A percentile compares a stretch with the other conserved stretches of the same genome.
Evolutionary conservation across 1,139 yeast species (phyloP).

Genomic region (Protomyces gravidus): DNA sequence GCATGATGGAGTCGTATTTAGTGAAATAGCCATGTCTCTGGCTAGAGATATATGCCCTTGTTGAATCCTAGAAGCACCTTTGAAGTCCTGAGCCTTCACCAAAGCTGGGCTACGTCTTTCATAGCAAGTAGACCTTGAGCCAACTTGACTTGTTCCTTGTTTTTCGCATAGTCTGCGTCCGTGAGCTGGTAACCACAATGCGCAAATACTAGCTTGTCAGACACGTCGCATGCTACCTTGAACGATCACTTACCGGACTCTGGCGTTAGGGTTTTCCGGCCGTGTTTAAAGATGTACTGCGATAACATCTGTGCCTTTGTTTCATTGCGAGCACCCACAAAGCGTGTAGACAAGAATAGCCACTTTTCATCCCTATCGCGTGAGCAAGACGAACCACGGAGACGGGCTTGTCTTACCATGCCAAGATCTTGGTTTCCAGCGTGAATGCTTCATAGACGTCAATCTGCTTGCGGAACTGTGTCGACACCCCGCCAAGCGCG

Average conservation of each 20-base stretch:
- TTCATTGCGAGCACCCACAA: constrained; percentile 48
- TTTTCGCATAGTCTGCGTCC: constrained; percentile 1
- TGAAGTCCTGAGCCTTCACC: background rate
- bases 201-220: constrained; percentile 3
- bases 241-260: constrained; percentile 2
- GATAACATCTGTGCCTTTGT: constrained; percentile 63
- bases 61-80: too few species aligned
- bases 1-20: too few species aligned
- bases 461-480: constrained; percentile 68
- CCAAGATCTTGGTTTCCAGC: constrained; percentile 54
- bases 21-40: too few species aligned
- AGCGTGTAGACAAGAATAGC: constrained; percentile 67
- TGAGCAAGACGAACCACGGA: background rate
- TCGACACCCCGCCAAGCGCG: constrained; percentile 71
- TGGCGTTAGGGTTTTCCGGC: constrained; percentile 53
- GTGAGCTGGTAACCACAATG: constrained; percentile 15
- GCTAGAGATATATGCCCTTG: too few species aligned
- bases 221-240: background rate
- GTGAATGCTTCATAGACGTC: constrained; percentile 58
- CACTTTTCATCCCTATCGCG: constrained; percentile 73
- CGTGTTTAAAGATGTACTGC: constrained; percentile 73
- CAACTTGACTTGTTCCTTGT: background rate
- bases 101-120: background rate
- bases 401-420: background rate
- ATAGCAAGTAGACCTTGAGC: constrained; percentile 13